Conservation (phyloP, 192 early-diverging fungal species). For the Backusella sp. region DNA sequence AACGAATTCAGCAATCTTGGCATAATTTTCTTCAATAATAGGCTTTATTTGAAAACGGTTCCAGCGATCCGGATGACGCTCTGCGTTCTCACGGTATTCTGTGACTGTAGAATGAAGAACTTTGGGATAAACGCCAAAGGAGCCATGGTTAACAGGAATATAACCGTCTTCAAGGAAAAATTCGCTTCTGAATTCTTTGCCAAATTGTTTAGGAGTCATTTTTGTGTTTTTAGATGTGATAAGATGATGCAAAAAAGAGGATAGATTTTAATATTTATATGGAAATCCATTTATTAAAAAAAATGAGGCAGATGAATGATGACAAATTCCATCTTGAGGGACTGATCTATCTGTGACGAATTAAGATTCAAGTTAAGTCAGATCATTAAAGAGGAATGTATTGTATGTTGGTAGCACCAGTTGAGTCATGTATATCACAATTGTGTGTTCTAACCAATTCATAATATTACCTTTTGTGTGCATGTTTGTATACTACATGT, state of each 20-base stretch:
- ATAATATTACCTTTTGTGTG: not conserved
- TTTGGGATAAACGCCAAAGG: slow-evolving; percentile 48
- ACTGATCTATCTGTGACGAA: not conserved
- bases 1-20: slow-evolving; percentile 42
- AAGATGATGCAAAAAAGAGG: not conserved
- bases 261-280: not conserved
- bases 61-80: slow-evolving; percentile 46
- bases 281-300: not conserved
- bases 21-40: slow-evolving; percentile 28
- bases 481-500: not conserved
- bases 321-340: not conserved
- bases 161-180: slow-evolving; percentile 48
- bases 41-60: slow-evolving; percentile 36
- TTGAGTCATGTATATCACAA: not conserved
- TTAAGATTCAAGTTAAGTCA: not conserved
- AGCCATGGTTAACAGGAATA: slow-evolving; percentile 60
- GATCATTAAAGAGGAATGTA: not conserved
- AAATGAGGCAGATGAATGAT: not conserved
- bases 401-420: not conserved
- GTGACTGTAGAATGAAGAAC: slow-evolving; percentile 19
- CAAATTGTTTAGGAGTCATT: slow-evolving; percentile 25
- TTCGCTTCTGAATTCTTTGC: slow-evolving; percentile 39
- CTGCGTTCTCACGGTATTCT: slow-evolving; percentile 20
- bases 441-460: not conserved
- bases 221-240: too few species aligned